Percentiles rank a stretch among this genome's conserved stretches.
phyloP scores from a whole-genome alignment of 257 asterid species.

The Solanum piurae region DNA sequence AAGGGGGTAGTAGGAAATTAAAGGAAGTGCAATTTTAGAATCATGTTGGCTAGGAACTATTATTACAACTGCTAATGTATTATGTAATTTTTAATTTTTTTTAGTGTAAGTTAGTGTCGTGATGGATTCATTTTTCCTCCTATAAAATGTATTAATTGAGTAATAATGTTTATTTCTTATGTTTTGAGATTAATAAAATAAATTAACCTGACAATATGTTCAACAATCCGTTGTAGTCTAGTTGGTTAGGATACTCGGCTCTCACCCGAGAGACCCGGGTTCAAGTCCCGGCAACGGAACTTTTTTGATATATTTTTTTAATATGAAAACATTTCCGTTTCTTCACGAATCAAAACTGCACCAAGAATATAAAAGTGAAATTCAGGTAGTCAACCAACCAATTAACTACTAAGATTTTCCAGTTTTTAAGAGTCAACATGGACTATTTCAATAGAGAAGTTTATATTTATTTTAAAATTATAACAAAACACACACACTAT shows the following conservation, averaged over 20 bases:
- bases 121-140: not conserved
- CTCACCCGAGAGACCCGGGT: slow-evolving; percentile 99
- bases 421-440: not conserved
- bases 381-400: not conserved
- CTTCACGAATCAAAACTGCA: too few species aligned
- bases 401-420: not conserved
- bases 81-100: not conserved
- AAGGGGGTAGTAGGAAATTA: not conserved
- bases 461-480: too few species aligned
- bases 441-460: not conserved
- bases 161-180: not conserved
- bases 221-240: slow-evolving; percentile 77
- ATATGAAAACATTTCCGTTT: not conserved
- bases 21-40: not conserved
- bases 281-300: slow-evolving; percentile 22
- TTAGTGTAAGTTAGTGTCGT: not conserved
- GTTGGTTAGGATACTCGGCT: slow-evolving; percentile 98
- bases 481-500: not conserved
- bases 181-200: too few species aligned
- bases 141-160: not conserved
- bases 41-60: not conserved
- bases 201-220: not conserved
- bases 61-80: not conserved
- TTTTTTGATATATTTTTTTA: too few species aligned
- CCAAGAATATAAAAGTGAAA: too few species aligned